Base-by-base conservation (phyloP, 257 asterid species). In the Lantana camara region DNA sequence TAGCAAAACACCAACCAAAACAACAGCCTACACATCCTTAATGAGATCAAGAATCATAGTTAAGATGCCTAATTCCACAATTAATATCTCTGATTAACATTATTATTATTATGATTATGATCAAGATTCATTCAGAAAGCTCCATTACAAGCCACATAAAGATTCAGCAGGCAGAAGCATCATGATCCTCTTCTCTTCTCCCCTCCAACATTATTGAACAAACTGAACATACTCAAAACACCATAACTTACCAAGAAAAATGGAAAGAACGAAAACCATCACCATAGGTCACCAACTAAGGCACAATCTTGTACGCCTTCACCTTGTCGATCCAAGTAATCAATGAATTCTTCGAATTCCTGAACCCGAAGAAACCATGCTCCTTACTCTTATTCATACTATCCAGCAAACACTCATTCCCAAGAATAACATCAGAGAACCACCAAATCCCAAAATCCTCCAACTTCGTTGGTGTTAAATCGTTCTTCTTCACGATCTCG, bases 341-440 rank as follows among this genome's bases (percentile, higher is more conserved):
- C 12, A 70, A 46, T 1, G 68, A 48, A 8, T 57, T 47, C 51
- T 71, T 66, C 1, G 76, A 64, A 35, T 71, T 71, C 66, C 76
- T 49, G 21, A 71, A 71, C 22, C 76, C 71, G 41, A 64, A 17
- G 57, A 71, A 71, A 5, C 76, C 76, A 21, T 64, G 76, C 20
- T 71, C 76, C 58, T 71, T 71, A 54, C 71, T 71, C 67, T 71
- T 71, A 54, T 71, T 71, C 76, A 71, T 71, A 11, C 30, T 48
- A 57, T 50, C 67, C 67, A 71, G 41, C 0, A 12, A 9, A 57
- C 57, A 10, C 2, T 57, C 44, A 13, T 20, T 2, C 8, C 67
- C 50, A 20, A 71, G 65, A 0, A 59, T 13, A 48, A 40, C 0
- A 71, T 71, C 76, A 17, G 16, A 21, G 15, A 71, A 19, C 76